Evolutionary conservation across 2,329 filamentous ascomycete species (phyloP).

Genomic region (Hypocreales sp.): DNA sequence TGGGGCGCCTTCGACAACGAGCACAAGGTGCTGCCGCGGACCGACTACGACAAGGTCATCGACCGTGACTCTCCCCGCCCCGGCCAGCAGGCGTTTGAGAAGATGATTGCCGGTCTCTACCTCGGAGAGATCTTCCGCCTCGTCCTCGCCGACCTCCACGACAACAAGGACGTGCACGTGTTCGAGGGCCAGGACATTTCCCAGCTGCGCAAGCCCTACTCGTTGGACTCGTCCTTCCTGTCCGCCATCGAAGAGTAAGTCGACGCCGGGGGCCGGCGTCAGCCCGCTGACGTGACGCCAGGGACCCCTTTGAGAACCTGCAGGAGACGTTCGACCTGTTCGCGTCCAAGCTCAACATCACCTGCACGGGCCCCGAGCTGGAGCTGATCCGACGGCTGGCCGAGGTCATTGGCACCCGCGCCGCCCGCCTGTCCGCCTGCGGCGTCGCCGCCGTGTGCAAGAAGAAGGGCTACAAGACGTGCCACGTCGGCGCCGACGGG

Average conservation of each 20-base stretch:
- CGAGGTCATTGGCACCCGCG: constrained; percentile 88
- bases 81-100: constrained; percentile 90
- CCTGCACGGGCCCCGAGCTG: constrained; percentile 60
- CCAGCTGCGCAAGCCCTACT: constrained; percentile 72
- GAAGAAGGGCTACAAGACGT: constrained; percentile 80
- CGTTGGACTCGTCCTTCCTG: constrained; percentile 83
- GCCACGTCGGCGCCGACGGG: constrained; percentile 92
- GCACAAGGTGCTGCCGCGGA: constrained; percentile 71
- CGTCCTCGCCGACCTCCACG: constrained; percentile 70
- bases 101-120: constrained; percentile 94
- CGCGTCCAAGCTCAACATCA: constrained; percentile 56
- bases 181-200: constrained; percentile 74
- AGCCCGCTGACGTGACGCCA: no score
- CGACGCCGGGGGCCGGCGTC: no score
- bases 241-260: constrained; percentile 77
- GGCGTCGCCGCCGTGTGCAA: constrained; percentile 92
- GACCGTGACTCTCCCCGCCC: constrained; percentile 86
- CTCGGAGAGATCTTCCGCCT: constrained; percentile 90
- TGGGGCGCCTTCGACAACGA: constrained; percentile 96
- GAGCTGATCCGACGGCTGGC: constrained; percentile 80
- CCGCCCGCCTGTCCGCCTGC: constrained; percentile 82
- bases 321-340: constrained; percentile 78
- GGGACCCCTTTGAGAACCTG: constrained; percentile 90
- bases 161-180: constrained; percentile 57
- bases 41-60: constrained; percentile 72